Conservation (phyloP, 805 yeast genomes). For the Wickerhamiella musiphila region DNA sequence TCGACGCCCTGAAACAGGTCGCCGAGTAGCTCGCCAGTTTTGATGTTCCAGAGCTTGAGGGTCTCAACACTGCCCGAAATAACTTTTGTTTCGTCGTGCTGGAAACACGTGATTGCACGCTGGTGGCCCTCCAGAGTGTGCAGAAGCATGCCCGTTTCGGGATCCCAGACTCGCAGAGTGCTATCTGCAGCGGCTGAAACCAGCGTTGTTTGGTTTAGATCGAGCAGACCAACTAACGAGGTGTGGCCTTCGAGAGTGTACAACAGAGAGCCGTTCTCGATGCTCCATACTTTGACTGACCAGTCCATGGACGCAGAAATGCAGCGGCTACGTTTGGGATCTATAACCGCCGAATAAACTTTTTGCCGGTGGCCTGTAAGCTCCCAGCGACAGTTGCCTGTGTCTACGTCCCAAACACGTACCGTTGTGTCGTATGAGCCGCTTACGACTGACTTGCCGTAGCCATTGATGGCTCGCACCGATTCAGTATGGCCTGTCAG, state of each 20-base stretch:
- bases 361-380: conserved; percentile 72
- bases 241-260: conserved; percentile 72
- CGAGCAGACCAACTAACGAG: conserved; percentile 73
- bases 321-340: conserved; percentile 57
- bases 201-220: conserved; percentile 53
- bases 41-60: conserved; percentile 74
- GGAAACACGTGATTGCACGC: conserved; percentile 84
- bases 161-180: conserved; percentile 84
- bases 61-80: conserved; percentile 82
- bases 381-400: conserved; percentile 54
- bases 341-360: conserved; percentile 78
- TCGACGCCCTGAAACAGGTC: conserved; percentile 64
- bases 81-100: conserved; percentile 65
- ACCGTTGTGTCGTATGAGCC: conserved; percentile 86
- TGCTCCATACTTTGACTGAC: conserved; percentile 78
- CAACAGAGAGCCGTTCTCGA: conserved; percentile 53
- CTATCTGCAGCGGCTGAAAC: conserved; percentile 96
- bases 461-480: conserved; percentile 76
- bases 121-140: conserved; percentile 62
- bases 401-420: conserved; percentile 78
- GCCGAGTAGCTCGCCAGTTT: conserved; percentile 53
- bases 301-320: conserved; percentile 86
- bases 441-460: conserved; percentile 66
- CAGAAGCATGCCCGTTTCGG: conserved; percentile 46
- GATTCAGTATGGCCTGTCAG: conserved; percentile 62